Evolutionary conservation across 2,329 filamentous ascomycete genomes (phyloP).

Genomic region (Corynespora cassiicola): DNA sequence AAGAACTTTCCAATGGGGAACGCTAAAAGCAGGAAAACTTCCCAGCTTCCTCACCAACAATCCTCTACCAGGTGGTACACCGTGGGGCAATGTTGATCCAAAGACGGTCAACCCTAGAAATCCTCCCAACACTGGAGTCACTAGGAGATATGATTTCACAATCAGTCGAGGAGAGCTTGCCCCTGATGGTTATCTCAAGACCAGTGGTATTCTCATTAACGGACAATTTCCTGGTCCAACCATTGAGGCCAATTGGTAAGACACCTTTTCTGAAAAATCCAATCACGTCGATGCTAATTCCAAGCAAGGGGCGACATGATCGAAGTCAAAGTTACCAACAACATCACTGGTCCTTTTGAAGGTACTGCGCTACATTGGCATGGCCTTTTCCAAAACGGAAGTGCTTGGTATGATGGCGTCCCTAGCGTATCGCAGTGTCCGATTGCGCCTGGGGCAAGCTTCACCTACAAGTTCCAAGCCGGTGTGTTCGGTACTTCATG

Average conservation of each 20-base stretch:
- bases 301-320: constrained; percentile 19
- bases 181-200: constrained; percentile 3
- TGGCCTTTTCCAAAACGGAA: constrained; percentile 41
- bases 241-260: constrained; percentile 24
- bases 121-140: constrained; percentile 6
- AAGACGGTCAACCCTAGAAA: constrained; percentile 5
- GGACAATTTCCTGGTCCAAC: constrained; percentile 25
- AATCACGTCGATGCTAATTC: not conserved
- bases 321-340: constrained; percentile 27
- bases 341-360: constrained; percentile 33
- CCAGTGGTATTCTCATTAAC: constrained; percentile 17
- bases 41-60: constrained; percentile 9
- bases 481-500: constrained; percentile 29
- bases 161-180: constrained; percentile 2
- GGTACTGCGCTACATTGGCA: constrained; percentile 53
- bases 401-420: constrained; percentile 50
- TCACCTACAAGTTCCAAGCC: constrained; percentile 34
- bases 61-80: constrained; percentile 8
- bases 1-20: constrained; percentile 7
- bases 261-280: too few relatives aligned
- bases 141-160: constrained; percentile 5
- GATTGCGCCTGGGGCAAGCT: constrained; percentile 44
- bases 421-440: constrained; percentile 49
- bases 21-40: constrained; percentile 6
- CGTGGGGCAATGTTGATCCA: constrained; percentile 9